Evolutionary conservation across 2,329 filamentous ascomycete genomes (phyloP).

Genomic region (Diaporthe eres): DNA sequence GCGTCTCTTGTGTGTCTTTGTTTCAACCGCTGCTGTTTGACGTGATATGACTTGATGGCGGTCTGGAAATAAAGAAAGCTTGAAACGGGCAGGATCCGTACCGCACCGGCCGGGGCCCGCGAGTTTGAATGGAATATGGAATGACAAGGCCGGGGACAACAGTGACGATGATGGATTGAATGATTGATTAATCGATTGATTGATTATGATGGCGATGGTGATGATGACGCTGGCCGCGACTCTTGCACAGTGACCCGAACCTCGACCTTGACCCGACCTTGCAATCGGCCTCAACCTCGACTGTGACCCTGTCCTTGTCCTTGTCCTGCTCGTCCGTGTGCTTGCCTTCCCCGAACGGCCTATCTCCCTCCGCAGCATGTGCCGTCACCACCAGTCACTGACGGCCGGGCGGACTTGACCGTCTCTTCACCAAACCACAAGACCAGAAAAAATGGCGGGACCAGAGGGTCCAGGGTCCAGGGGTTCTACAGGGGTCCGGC

Average conservation of each 20-base stretch:
- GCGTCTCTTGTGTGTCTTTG: not conserved
- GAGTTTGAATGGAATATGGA: constrained; percentile 6
- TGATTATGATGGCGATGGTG: not conserved
- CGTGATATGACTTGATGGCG: constrained; percentile 25
- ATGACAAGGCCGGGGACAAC: not conserved
- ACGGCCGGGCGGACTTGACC: constrained; percentile 21
- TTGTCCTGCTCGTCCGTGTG: not conserved
- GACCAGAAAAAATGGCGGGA: constrained; percentile 25
- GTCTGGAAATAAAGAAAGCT: constrained; percentile 22
- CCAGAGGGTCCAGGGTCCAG: constrained; percentile 12
- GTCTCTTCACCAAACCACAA: constrained; percentile 34
- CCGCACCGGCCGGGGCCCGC: constrained; percentile 18
- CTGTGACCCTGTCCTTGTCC: not conserved
- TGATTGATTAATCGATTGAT: not conserved
- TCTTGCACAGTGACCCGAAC: not conserved
- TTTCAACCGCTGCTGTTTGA: constrained; percentile 8
- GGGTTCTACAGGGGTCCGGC: constrained; percentile 3
- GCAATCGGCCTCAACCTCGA: not conserved
- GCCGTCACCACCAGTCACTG: not conserved
- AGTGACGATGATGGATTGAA: not conserved
- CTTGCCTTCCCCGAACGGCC: not conserved
- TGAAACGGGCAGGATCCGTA: constrained; percentile 32
- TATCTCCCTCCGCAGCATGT: not conserved
- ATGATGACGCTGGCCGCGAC: not conserved
- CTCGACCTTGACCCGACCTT: not conserved